Evolutionary conservation across 768 basidiomycete species (phyloP).

Genomic region (Leccinum variicolor): DNA sequence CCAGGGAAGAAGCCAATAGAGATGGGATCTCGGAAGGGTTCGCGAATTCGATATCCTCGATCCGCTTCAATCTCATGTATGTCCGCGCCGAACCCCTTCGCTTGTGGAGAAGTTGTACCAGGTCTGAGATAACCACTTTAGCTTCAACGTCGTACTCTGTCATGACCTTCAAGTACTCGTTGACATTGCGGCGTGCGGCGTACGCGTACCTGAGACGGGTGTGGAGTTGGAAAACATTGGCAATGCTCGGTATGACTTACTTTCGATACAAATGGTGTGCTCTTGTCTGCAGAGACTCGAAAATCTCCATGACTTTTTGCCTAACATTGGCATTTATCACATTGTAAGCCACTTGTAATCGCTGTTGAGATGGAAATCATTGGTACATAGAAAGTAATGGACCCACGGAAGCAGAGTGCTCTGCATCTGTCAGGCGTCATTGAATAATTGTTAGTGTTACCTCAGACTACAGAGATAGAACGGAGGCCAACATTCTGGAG

Average conservation of each 20-base stretch:
- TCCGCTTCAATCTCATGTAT: conserved; percentile 7
- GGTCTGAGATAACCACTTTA: conserved; percentile 11
- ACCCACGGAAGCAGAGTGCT: conserved; percentile 47
- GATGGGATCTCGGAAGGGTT: conserved; percentile 28
- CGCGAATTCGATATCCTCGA: conserved; percentile 32
- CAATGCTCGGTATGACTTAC: not conserved
- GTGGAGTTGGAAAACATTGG: not conserved
- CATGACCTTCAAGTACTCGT: conserved; percentile 13
- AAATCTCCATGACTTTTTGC: conserved; percentile 3
- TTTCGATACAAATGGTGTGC: conserved; percentile 9
- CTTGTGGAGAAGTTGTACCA: conserved; percentile 27
- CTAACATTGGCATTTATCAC: not conserved
- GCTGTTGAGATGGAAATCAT: not conserved
- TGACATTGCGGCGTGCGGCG: not conserved
- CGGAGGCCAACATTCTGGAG: conserved; percentile 43
- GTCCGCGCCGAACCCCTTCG: not conserved
- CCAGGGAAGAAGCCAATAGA: conserved; percentile 21
- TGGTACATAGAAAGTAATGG: not conserved
- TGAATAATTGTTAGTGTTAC: conserved; percentile 1
- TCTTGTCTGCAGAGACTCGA: conserved; percentile 6
- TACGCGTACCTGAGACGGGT: not conserved
- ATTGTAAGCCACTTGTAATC: conserved; percentile 30
- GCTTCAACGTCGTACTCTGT: conserved; percentile 9
- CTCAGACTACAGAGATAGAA: not conserved
- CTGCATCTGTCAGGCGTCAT: conserved; percentile 37